Percentiles rank a stretch among this genome's conserved stretches.
phyloP scores from a whole-genome alignment of 257 asterid genomes.

The Gynochthodes officinalis region DNA sequence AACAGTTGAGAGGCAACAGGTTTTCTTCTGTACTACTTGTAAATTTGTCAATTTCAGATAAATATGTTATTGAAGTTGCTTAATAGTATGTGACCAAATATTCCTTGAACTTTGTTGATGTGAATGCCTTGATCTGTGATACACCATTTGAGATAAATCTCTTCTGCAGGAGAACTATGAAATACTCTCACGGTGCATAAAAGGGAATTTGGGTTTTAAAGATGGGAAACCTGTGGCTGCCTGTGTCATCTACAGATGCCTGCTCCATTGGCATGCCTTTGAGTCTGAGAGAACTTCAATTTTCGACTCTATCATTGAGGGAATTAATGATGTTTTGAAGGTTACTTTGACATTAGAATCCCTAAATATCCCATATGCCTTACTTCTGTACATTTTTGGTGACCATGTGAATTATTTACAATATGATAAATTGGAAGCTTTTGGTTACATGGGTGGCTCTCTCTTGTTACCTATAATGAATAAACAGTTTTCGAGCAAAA shows the following conservation, averaged over 20 bases:
- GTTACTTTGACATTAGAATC: slow-evolving; percentile 33
- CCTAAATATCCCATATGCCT: not conserved
- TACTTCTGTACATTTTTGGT: not conserved
- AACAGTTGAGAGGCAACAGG: slow-evolving; percentile 77
- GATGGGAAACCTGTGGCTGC: slow-evolving; percentile 96
- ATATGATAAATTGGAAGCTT: not conserved
- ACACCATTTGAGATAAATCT: slow-evolving; percentile 9
- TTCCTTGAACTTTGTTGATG: not conserved
- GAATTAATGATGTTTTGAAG: slow-evolving; percentile 83
- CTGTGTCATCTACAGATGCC: slow-evolving; percentile 90
- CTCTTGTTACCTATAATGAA: not conserved
- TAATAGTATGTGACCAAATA: not conserved
- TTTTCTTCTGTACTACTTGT: slow-evolving; percentile 25
- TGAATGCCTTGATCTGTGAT: not conserved
- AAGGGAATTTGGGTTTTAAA: slow-evolving; percentile 83
- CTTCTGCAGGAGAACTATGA: slow-evolving; percentile 65
- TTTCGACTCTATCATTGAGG: slow-evolving; percentile 81
- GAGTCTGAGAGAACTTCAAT: slow-evolving; percentile 92
- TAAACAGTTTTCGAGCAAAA: not conserved
- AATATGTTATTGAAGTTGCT: not conserved
- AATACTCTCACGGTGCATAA: slow-evolving; percentile 80
- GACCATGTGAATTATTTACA: not conserved
- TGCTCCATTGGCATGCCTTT: slow-evolving; percentile 92
- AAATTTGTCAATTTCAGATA: not conserved
- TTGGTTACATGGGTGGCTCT: not conserved